Conservation (phyloP, 371 early-diverging fungal genomes). For the Rhizopus delemar region DNA sequence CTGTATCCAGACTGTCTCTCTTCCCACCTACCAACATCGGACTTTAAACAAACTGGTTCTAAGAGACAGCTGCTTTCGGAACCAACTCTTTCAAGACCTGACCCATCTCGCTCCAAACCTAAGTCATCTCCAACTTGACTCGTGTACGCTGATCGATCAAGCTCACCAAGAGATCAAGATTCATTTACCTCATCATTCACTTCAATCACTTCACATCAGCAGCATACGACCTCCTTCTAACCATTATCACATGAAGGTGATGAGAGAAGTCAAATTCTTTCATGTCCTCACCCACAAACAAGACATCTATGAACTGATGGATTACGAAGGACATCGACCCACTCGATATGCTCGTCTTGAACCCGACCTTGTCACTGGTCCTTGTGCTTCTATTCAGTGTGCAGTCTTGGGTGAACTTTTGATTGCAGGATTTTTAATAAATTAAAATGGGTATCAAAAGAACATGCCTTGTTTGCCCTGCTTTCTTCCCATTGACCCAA, state of each 20-base stretch:
- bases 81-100: slow-evolving; percentile 15
- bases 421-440: slow-evolving; percentile 1
- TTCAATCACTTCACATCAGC: slow-evolving; percentile 8
- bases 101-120: slow-evolving; percentile 5
- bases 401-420: slow-evolving; percentile 6
- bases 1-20: slow-evolving; percentile 2
- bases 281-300: neutral
- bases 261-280: slow-evolving; percentile 6
- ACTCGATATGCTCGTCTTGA: slow-evolving; percentile 1
- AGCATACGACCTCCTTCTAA: slow-evolving; percentile 5
- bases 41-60: slow-evolving; percentile 2
- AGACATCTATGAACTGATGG: slow-evolving; percentile 11
- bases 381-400: slow-evolving; percentile 17
- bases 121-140: slow-evolving; percentile 1
- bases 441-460: neutral
- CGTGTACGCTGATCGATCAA: slow-evolving; percentile 10
- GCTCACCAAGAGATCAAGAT: slow-evolving; percentile 14
- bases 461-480: no score
- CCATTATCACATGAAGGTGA: slow-evolving; percentile 1
- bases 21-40: neutral
- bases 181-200: slow-evolving; percentile 16
- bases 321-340: slow-evolving; percentile 13
- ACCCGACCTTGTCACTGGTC: neutral
- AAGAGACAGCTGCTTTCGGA: slow-evolving; percentile 18
- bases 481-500: neutral